Evolutionary conservation across 1,139 yeast genomes (phyloP), one percentile per base, ranked within the genome.

Genomic region (Candida sp.): DNA sequence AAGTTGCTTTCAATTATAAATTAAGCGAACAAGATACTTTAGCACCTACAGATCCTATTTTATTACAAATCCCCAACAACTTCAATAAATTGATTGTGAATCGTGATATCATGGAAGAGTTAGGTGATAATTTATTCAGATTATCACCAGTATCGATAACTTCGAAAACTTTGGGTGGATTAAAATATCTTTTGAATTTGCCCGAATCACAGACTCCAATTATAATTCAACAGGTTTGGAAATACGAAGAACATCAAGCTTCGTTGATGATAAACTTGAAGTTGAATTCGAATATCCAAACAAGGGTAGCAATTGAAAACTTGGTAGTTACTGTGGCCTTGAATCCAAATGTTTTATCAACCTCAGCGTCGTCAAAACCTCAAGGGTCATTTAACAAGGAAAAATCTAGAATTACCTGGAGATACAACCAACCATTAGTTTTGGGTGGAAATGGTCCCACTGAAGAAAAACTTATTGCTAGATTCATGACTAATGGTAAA

Each of bases 381-480:
- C 83, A 87, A 45, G 98, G 97, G 41, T 79, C 95, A 1, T 89
- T 89, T 70, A 88, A 84, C 64, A 84, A 81, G 58, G 97, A 88
- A 39, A 83, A 81, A 57, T 86, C 82, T 54, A 80, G 97, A 63
- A 84, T 91, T 45, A 85, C 93, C 1, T 90, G 97, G 97, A 79
- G 87, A 58, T 82, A 79, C 57, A 63, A 66, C 30, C 66, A 70
- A 32, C 81, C 85, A 3, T 55, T 85, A 23, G 58, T 56, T 5
- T 70, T 82, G 45, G 56, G 63, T 23, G 50, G 62, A 11, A 54
- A 50, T 6, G 47, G 45, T 5, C 50, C 55, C 1, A 21, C 32
- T n/a, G 88, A 82, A 53, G 82, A 81, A 53, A 77, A 83, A 55
- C 67, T 85, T 40, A 80, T 85, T 54, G 91, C 89, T 3, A 76